Percentiles rank a stretch among this genome's conserved stretches.
Conservation (phyloP, 805 yeast species). For the Pichia cabralensis region DNA sequence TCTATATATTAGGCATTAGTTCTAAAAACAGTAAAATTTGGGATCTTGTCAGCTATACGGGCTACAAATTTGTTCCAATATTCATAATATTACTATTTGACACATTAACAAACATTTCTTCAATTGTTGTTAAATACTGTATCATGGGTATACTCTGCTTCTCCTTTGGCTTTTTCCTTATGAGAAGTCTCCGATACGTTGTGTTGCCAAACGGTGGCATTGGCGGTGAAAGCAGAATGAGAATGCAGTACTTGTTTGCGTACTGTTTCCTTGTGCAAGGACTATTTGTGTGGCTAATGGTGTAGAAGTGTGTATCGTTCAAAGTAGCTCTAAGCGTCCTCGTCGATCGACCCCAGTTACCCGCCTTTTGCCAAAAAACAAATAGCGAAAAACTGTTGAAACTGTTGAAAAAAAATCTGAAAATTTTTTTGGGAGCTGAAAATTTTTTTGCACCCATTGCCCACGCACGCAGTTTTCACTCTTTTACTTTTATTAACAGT, state of each 20-base stretch:
- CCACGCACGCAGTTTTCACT: too few species aligned
- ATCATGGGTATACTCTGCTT: constrained; percentile 35
- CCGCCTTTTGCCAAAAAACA: constrained; percentile 2
- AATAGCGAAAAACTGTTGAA: too few species aligned
- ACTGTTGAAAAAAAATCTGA: background rate
- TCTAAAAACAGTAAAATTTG: constrained; percentile 46
- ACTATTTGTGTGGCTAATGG: constrained; percentile 63
- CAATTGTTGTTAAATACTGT: constrained; percentile 26
- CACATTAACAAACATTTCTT: constrained; percentile 24
- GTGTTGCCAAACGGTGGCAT: constrained; percentile 53
- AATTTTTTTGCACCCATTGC: too few species aligned
- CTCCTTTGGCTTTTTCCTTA: constrained; percentile 55
- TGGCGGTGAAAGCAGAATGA: constrained; percentile 53
- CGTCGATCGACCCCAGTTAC: background rate
- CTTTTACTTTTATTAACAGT: too few species aligned
- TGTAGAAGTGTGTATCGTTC: constrained; percentile 9
- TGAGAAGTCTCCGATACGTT: constrained; percentile 61
- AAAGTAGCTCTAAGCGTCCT: background rate
- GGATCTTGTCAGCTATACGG: constrained; percentile 83
- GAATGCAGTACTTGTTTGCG: constrained; percentile 78
- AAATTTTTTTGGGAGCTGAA: too few species aligned
- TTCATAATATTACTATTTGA: constrained; percentile 46
- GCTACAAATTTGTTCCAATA: constrained; percentile 87
- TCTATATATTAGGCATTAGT: constrained; percentile 66
- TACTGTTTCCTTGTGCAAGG: constrained; percentile 80